Percentiles rank a stretch among this genome's conserved stretches.
phyloP scores from a whole-genome alignment of 768 basidiomycete species.

The Suillus fuscotomentosus region DNA sequence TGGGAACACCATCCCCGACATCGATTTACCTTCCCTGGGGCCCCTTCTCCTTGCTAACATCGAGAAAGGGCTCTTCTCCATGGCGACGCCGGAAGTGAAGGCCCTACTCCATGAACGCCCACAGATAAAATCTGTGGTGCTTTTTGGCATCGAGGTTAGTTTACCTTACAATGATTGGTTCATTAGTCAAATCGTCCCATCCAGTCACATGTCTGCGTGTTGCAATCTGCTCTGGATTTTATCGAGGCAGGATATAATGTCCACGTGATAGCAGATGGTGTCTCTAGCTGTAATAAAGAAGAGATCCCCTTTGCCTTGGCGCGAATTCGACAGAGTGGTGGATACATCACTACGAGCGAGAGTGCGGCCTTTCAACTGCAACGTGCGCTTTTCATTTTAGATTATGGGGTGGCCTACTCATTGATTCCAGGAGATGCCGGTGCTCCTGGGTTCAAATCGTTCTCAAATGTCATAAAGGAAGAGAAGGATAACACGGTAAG shows the following conservation, averaged over 20 bases:
- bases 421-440: slow-evolving; percentile 52
- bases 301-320: slow-evolving; percentile 78
- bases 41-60: slow-evolving; percentile 57
- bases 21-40: slow-evolving; percentile 54
- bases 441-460: slow-evolving; percentile 65
- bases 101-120: slow-evolving; percentile 46
- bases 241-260: slow-evolving; percentile 48
- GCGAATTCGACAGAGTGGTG: slow-evolving; percentile 71
- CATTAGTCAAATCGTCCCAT: slow-evolving; percentile 1
- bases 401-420: slow-evolving; percentile 15
- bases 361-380: slow-evolving; percentile 78
- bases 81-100: slow-evolving; percentile 71
- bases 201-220: slow-evolving; percentile 86
- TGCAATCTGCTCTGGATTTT: slow-evolving; percentile 79
- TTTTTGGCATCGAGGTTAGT: slow-evolving; percentile 88
- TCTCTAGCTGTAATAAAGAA: slow-evolving; percentile 77
- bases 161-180: background rate
- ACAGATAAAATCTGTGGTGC: slow-evolving; percentile 56
- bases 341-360: slow-evolving; percentile 77
- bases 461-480: slow-evolving; percentile 74
- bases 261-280: slow-evolving; percentile 79
- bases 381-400: slow-evolving; percentile 34
- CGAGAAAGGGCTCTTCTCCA: slow-evolving; percentile 84
- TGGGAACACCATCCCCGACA: slow-evolving; percentile 63
- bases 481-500: slow-evolving; percentile 62